phyloP scores from a whole-genome alignment of 768 basidiomycete genomes.

The Rickenella mellea region DNA sequence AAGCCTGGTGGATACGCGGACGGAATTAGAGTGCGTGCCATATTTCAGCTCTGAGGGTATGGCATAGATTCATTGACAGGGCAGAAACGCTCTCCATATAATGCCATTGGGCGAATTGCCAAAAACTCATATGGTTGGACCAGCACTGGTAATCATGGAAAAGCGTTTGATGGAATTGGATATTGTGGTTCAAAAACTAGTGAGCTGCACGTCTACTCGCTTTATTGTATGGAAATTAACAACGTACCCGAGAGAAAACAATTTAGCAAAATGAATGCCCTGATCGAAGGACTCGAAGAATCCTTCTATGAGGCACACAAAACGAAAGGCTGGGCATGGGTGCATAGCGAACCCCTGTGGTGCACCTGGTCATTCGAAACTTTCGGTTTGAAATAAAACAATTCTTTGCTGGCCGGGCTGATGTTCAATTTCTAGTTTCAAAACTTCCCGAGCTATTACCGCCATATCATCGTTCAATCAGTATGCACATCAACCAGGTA shows the following conservation, averaged over 20 bases:
- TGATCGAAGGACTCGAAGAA: conserved; percentile 56
- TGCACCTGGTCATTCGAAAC: conserved; percentile 73
- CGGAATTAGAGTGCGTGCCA: conserved; percentile 69
- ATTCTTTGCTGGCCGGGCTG: background rate
- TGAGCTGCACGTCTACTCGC: conserved; percentile 23
- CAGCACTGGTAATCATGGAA: conserved; percentile 64
- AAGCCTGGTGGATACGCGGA: conserved; percentile 65
- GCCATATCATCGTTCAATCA: conserved; percentile 60
- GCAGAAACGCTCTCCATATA: conserved; percentile 29
- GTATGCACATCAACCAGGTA: conserved; percentile 45
- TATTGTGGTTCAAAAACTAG: conserved; percentile 51
- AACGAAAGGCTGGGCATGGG: conserved; percentile 65
- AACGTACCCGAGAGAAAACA: conserved; percentile 46
- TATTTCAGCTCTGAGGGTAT: background rate
- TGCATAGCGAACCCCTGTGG: conserved; percentile 66
- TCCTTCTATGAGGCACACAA: conserved; percentile 62
- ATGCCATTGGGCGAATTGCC: conserved; percentile 48
- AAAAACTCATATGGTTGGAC: conserved; percentile 45
- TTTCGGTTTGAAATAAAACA: conserved; percentile 44
- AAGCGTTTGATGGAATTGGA: conserved; percentile 51
- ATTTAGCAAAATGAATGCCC: conserved; percentile 53
- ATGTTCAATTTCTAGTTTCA: conserved; percentile 30
- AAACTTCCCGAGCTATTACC: conserved; percentile 45
- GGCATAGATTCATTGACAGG: background rate
- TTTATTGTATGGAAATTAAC: background rate